These are phyloP conservation scores for Aspergillus olivimuriae DNA, from an alignment of 495 filamentous ascomycete genomes.

Conservation along the genomic window DNA sequence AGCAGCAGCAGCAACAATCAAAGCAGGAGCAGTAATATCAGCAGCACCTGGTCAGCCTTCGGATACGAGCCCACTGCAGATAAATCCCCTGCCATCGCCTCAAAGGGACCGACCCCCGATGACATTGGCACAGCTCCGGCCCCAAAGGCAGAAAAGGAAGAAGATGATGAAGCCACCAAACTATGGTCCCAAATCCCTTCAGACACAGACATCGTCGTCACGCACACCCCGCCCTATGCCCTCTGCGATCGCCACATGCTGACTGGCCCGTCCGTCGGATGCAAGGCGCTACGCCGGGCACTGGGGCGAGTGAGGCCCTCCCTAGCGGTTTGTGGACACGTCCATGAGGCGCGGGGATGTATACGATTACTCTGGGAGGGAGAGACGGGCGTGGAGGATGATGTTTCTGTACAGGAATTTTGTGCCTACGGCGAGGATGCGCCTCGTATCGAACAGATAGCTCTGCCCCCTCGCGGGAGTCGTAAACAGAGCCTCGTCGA, in stretches of 20 bases:
- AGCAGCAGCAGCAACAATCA: too few species aligned
- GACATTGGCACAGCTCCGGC: too few species aligned
- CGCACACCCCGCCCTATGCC: conserved; percentile 43
- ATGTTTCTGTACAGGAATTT: conserved; percentile 9
- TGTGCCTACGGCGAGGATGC: neutral
- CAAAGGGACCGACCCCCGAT: too few species aligned
- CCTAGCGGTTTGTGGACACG: conserved; percentile 44
- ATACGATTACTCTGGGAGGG: too few species aligned
- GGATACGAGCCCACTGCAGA: too few species aligned
- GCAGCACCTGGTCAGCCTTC: conserved; percentile 71
- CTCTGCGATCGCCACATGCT: conserved; percentile 38
- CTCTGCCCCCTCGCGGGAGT: conserved; percentile 32
- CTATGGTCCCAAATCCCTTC: conserved; percentile 45
- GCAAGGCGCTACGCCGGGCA: conserved; percentile 28
- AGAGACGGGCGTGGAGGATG: conserved; percentile 39
- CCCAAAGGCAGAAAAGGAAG: too few species aligned
- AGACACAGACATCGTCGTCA: conserved; percentile 41
- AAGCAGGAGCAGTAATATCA: too few species aligned
- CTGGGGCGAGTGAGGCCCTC: conserved; percentile 36
- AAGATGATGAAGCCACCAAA: conserved; percentile 33
- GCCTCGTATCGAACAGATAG: neutral
- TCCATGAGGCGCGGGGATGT: conserved; percentile 44
- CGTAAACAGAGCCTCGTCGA: conserved; percentile 56
- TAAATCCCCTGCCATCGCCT: too few species aligned
- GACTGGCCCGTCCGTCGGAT: conserved; percentile 30